Conservation (phyloP, 164 flowering plant genomes). For the Taxillus chinensis region DNA sequence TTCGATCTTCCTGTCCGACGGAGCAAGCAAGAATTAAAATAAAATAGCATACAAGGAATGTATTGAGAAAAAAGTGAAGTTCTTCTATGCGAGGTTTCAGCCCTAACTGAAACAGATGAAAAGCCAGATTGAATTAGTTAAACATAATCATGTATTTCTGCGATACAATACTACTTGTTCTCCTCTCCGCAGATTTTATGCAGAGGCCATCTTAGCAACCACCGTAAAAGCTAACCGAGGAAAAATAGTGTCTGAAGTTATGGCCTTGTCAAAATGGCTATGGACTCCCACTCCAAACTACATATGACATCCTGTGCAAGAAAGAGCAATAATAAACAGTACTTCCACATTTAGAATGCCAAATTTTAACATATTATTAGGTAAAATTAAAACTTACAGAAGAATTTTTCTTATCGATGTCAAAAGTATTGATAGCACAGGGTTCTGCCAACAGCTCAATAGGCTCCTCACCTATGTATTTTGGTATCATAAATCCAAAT, state of each 20-base stretch:
- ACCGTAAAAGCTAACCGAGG: too few species aligned
- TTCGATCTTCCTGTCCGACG: too few species aligned
- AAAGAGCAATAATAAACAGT: neutral
- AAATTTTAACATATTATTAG: neutral
- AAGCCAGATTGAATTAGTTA: too few species aligned
- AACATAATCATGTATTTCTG: too few species aligned
- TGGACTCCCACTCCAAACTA: conserved; percentile 88
- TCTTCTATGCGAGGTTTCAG: too few species aligned
- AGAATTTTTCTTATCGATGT: conserved; percentile 74
- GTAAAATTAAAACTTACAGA: conserved; percentile 38
- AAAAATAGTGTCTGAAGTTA: conserved; percentile 6
- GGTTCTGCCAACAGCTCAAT: conserved; percentile 72
- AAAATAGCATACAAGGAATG: too few species aligned
- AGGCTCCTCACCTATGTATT: conserved; percentile 53
- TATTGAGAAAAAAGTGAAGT: too few species aligned
- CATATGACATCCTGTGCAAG: conserved; percentile 70
- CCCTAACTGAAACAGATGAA: too few species aligned
- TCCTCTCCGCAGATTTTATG: too few species aligned
- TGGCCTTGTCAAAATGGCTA: conserved; percentile 48
- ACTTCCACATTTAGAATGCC: neutral
- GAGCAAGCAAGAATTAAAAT: too few species aligned
- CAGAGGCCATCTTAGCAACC: too few species aligned
- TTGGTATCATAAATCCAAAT: neutral
- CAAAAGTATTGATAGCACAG: conserved; percentile 83
- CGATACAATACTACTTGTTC: too few species aligned